A percentile compares a stretch with the other conserved stretches of the same genome.
These are phyloP conservation scores for Lolium rigidum DNA, from an alignment of 176 grass and related monocot genomes.

Conservation along the genomic window DNA sequence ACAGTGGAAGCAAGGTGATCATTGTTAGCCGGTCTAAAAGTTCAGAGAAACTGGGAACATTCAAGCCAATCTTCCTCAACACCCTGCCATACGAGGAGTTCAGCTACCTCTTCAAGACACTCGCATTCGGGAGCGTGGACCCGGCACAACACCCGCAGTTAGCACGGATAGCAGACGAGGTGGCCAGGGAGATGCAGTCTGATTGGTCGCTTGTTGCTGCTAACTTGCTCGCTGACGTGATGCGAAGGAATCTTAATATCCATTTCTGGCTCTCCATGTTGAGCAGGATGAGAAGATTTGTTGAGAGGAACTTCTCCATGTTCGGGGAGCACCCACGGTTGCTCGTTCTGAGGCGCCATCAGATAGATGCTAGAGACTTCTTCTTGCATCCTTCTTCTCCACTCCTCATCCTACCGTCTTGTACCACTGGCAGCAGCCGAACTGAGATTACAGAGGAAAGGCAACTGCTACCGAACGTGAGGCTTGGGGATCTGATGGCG, in stretches of 20 bases:
- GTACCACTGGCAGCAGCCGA: background rate
- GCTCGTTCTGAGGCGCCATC: background rate
- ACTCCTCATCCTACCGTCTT: background rate
- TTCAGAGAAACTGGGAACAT: background rate
- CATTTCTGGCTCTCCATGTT: background rate
- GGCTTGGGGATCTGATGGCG: no score
- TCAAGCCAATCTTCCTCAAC: background rate
- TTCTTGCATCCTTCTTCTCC: no score
- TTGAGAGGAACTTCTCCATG: background rate
- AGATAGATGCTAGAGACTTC: no score
- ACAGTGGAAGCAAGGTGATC: background rate
- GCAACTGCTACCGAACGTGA: no score
- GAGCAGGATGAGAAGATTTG: background rate
- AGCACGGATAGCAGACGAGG: background rate
- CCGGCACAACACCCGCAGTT: background rate
- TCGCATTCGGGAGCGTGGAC: background rate
- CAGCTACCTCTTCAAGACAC: constrained; percentile 19
- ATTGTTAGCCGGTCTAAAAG: background rate
- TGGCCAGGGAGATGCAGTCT: background rate
- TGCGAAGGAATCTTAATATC: background rate
- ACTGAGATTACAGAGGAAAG: no score
- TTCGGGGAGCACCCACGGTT: background rate
- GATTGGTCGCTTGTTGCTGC: background rate
- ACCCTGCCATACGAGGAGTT: background rate
- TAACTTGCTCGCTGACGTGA: background rate